Base-by-base conservation (phyloP, 345 rosid genomes). In the Sisymbrium irio region DNA sequence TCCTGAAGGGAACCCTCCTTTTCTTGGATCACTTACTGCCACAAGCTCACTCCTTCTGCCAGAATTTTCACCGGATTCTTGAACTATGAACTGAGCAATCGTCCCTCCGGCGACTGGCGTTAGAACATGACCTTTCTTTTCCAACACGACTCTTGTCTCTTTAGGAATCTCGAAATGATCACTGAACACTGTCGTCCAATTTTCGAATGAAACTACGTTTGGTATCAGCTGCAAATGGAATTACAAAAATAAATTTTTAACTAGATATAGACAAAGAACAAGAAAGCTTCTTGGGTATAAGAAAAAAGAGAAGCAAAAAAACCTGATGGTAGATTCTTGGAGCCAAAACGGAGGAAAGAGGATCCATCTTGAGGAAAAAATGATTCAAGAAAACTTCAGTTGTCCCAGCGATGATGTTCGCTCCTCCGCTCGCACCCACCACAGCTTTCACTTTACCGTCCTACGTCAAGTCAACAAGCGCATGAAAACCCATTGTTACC, bases 271-370 rank as follows among this genome's bases (percentile, higher is more conserved):
- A 28, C 25, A 36, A 61, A 4, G 28, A 30, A 35, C 33, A 49
- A 49, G 4, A 15, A 22, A 30, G 12, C 9, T 17, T 59, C 0
- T 28, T 51, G n/a, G n/a, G n/a, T 7, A 3, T 6, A 72, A 47
- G 12, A 18, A 15, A 7, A 9, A 39, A 50, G 55, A 50, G 32
- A 51, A 15, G 39, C 22, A 22, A 61, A 9, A 9, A 54, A 68
- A 87, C 93, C 88, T 82, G 79, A 45, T 88, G 93, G 59, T 88
- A 88, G 77, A 85, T 33, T 53, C 91, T 84, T 25, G 95, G 88
- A 67, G 88, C 81, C 66, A 79, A 27, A 22, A 89, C 81, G 3
- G 89, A 77, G 47, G 88, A 81, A 20, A 89, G 69, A 35, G 91
- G 85, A 70, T 87, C 86, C 89, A 89, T 81, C 32, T 78, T 76